phyloP scores from a whole-genome alignment of 495 filamentous ascomycete genomes.

The Lasiosphaeria ovina region DNA sequence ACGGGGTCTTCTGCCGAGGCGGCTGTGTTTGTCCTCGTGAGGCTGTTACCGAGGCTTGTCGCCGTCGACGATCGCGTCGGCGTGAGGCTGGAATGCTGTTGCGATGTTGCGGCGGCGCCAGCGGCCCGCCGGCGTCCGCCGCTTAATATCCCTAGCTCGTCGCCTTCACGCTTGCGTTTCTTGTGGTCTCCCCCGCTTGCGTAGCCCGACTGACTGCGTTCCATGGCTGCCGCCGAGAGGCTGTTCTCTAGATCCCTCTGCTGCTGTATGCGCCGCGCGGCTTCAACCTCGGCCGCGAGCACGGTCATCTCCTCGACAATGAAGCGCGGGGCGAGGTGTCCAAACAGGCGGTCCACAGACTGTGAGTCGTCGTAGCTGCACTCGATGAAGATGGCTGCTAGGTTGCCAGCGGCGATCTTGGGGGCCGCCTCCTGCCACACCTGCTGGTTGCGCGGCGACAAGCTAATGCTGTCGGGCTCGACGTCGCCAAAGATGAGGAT shows the following conservation, averaged over 20 bases:
- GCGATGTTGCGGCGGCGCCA: neutral
- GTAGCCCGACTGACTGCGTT: slow-evolving; percentile 12
- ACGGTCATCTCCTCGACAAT: slow-evolving; percentile 71
- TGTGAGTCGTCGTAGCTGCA: slow-evolving; percentile 83
- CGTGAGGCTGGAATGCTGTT: neutral
- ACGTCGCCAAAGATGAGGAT: slow-evolving; percentile 94
- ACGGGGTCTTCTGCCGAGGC: slow-evolving; percentile 22
- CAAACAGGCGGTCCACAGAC: slow-evolving; percentile 73
- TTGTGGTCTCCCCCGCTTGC: slow-evolving; percentile 32
- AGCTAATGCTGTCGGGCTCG: slow-evolving; percentile 82
- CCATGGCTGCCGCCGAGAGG: slow-evolving; percentile 5
- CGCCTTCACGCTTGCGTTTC: slow-evolving; percentile 39
- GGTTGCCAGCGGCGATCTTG: slow-evolving; percentile 65
- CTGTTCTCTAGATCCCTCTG: slow-evolving; percentile 16
- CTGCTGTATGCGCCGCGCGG: slow-evolving; percentile 24
- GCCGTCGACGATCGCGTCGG: neutral
- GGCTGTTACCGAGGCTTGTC: neutral
- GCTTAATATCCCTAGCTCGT: slow-evolving; percentile 5
- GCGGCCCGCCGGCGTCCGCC: slow-evolving; percentile 13
- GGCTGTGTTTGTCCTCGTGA: neutral
- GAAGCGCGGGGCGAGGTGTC: slow-evolving; percentile 82
- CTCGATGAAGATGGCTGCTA: slow-evolving; percentile 88
- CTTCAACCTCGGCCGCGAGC: slow-evolving; percentile 64
- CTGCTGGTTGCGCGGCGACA: slow-evolving; percentile 70
- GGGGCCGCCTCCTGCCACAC: slow-evolving; percentile 86